Percentiles rank a stretch among this genome's conserved stretches.
Evolutionary conservation across 176 grass and related monocot species (phyloP).

Genomic region (Hordeum marinum): DNA sequence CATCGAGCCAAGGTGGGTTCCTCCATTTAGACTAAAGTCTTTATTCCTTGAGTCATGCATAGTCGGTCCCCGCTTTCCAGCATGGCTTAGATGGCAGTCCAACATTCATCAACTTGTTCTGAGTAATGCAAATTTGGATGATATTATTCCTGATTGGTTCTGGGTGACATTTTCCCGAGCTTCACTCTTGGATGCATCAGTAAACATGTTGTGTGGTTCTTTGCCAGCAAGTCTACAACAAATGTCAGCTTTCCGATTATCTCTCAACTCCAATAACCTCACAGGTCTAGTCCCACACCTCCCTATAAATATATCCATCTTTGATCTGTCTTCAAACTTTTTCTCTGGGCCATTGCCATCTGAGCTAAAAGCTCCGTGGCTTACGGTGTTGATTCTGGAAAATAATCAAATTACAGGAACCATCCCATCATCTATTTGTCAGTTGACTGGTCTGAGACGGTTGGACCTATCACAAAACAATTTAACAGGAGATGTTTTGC

Average conservation of each 20-base stretch:
- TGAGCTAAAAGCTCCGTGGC: neutral
- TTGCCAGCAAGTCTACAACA: neutral
- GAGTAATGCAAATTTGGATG: conserved; percentile 9
- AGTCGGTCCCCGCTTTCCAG: neutral
- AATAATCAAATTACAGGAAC: neutral
- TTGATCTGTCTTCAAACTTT: neutral
- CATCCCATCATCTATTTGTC: neutral
- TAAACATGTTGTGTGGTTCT: neutral
- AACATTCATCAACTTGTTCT: neutral
- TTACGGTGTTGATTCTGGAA: neutral
- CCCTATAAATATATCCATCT: neutral
- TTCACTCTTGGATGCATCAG: neutral
- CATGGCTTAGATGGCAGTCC: neutral
- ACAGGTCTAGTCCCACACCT: neutral
- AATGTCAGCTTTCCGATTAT: neutral
- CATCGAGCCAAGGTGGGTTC: conserved; percentile 16
- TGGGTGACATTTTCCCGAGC: neutral
- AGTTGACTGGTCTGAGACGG: neutral
- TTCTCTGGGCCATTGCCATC: neutral
- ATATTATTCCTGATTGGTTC: neutral
- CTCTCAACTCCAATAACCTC: neutral
- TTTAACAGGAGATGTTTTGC: neutral
- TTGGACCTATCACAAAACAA: neutral
- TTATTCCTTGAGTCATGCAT: neutral
- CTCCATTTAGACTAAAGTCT: neutral